Conservation (phyloP, 805 yeast species). For the Metschnikowia proteae region DNA sequence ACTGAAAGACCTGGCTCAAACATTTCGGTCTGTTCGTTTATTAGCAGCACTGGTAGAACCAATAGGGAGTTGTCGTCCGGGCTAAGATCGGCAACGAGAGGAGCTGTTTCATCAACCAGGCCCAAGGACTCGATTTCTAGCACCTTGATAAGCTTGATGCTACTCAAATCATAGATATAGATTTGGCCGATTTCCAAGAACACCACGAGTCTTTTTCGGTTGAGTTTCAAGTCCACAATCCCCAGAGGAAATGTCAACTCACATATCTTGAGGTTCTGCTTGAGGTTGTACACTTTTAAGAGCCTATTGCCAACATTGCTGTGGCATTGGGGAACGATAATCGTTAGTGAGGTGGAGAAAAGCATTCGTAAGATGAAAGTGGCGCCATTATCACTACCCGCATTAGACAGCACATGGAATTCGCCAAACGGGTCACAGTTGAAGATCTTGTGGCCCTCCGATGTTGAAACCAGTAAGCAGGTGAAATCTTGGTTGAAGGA, state of each 20-base stretch:
- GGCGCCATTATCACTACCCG: constrained; percentile 18
- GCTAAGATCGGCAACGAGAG: constrained; percentile 35
- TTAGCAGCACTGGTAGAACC: constrained; percentile 30
- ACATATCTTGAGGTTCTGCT: constrained; percentile 57
- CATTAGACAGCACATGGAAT: constrained; percentile 27
- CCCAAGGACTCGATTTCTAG: constrained; percentile 24
- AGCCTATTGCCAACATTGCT: constrained; percentile 25
- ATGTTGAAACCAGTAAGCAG: constrained; percentile 36
- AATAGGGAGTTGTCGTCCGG: constrained; percentile 34
- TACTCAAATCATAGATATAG: constrained; percentile 83
- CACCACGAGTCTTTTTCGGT: constrained; percentile 77
- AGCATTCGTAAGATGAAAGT: constrained; percentile 36
- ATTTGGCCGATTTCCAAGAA: constrained; percentile 72
- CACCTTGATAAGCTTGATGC: constrained; percentile 67
- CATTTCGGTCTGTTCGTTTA: constrained; percentile 31
- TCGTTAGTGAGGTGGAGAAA: constrained; percentile 40
- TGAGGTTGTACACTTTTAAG: constrained; percentile 37
- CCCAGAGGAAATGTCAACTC: constrained; percentile 82
- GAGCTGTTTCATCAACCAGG: constrained; percentile 4
- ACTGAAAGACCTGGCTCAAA: constrained; percentile 19
- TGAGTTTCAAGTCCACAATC: constrained; percentile 69
- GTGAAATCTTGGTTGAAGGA: constrained; percentile 42
- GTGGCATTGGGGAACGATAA: constrained; percentile 33
- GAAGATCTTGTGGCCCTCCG: constrained; percentile 33
- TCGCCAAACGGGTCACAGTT: constrained; percentile 47